Evolutionary conservation across 495 filamentous ascomycete species (phyloP).

Genomic region (Annulohypoxylon nitens): DNA sequence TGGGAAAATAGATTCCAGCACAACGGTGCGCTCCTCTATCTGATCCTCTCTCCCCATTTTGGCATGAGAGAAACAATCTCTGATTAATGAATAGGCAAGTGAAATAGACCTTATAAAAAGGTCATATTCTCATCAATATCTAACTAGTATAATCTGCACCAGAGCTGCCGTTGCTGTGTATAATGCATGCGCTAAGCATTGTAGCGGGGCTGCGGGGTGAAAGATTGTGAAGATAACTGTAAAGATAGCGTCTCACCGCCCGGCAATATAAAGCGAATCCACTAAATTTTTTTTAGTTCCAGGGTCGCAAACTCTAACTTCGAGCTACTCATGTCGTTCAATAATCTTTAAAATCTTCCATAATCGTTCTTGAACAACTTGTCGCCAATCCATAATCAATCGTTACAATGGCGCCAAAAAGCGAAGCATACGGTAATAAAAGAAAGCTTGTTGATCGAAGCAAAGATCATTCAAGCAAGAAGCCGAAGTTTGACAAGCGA

Average conservation of each 20-base stretch:
- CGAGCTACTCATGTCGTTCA: background rate
- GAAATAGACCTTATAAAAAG: conserved; percentile 7
- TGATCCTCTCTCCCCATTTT: conserved; percentile 96
- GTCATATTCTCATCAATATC: conserved; percentile 7
- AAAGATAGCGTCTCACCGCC: conserved; percentile 54
- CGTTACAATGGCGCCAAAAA: conserved; percentile 51
- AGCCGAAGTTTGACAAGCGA: conserved; percentile 60
- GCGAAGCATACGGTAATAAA: conserved; percentile 49
- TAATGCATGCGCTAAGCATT: conserved; percentile 4
- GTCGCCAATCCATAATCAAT: background rate
- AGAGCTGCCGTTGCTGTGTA: background rate
- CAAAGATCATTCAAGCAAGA: conserved; percentile 60
- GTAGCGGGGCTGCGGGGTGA: conserved; percentile 34
- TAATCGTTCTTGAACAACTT: conserved; percentile 6
- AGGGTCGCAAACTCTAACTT: conserved; percentile 18
- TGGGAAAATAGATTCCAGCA: conserved; percentile 97
- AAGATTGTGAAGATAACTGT: conserved; percentile 10
- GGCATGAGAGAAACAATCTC: conserved; percentile 23
- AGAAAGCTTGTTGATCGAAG: conserved; percentile 56
- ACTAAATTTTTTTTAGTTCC: conserved; percentile 45
- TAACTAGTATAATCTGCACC: conserved; percentile 23
- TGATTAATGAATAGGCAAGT: background rate
- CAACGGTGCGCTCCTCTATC: conserved; percentile 89
- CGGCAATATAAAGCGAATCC: conserved; percentile 50
- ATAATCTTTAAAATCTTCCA: conserved; percentile 22